Base-by-base conservation (phyloP, 257 asterid genomes). In the Capsicum rhomboideum region DNA sequence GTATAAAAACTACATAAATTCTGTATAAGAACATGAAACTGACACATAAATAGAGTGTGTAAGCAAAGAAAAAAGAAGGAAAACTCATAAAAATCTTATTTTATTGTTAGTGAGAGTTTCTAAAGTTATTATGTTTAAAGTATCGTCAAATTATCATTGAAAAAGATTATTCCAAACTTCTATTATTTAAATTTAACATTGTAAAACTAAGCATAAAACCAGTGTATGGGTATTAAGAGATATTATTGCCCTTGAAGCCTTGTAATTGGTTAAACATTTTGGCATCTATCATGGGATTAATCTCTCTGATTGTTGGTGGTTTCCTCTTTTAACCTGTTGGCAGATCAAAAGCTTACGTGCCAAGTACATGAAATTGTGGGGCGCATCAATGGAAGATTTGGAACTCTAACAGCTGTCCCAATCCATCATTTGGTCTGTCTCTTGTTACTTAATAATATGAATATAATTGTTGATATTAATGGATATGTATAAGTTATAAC, bases 341-440 rank as follows among this genome's bases (percentile, higher is more conserved):
- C 85, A 96, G 99, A 96, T 93, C 96, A 94, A 85, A 96, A 92
- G 85, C 97, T 96, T 82, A 93, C 99, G 8, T 93, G 99, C 91
- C 98, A 96, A 86, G 99, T 96, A 88, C 99, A 96, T 21, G 98
- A 96, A 90, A 96, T 96, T 87, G 99, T 96, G 87, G 99, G 98
- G 59, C 94, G 99, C 88, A 94, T 94, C 91, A 96, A 96, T 84
- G 99, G 99, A 52, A 92, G 98, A 93, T 96, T 96, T 83, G 99
- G 99, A 89, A 83, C 91, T 86, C 90, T 94, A 83, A 90, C 93
- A 44, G 92, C 95, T 49, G 99, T 96, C 86, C 99, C 99, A 52
- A 94, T 96, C 86, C 99, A 96, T 86, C 99, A 96, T 91, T 90
- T 96, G 98, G 99, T 96, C 90, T 80, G 94, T 88, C 87, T 64